Base-by-base conservation (phyloP, 371 early-diverging fungal genomes). In the Mortierella sp. region DNA sequence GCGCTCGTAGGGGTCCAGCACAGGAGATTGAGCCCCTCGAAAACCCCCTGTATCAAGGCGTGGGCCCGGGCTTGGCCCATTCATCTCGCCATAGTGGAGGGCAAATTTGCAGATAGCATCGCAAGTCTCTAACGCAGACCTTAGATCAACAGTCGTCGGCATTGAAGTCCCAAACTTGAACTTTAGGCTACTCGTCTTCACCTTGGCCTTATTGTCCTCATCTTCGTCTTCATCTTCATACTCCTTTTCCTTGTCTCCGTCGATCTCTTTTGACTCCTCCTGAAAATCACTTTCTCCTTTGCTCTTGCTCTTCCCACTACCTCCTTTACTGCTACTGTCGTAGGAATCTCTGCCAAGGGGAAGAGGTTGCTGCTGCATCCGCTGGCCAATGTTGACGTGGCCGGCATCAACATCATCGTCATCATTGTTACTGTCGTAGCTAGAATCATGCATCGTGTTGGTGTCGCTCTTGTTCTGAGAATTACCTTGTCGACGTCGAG, bases 121-220 rank as follows among this genome's bases (percentile, higher is more conserved):
- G 25, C 79, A 72, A 44, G 61, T 65, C 60, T 77, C 79, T 7
- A 77, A 68, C 14, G 79, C 79, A 15, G 79, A 52, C 45, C 56
- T 68, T 26, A 77, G 26, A 50, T 77, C 79, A n/a, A 77, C 57
- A 7, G 79, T 72, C n/a, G n/a, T 68, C 5, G 79, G 79, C 72
- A 77, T 66, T 18, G 60, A 64, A 0, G 72, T 77, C 1, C 79
- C 79, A 56, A 77, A 77, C 60, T 66, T 72, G 63, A 64, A 48
- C 16, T 48, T 57, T 18, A 63, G 37, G 37, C 37, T 37, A 37
- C 37, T 37, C 3, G 5, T 37, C 37, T 37, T 37, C 37, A 37
- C 37, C 37, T 37, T 37, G 5, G 37, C 3, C 37, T 9, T 37
- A 9, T 37, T 37, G 37, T 37, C 37, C 37, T 37, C 37, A 3